Conservation (phyloP, 2,329 filamentous ascomycete species). For the Orbilia quercus region DNA sequence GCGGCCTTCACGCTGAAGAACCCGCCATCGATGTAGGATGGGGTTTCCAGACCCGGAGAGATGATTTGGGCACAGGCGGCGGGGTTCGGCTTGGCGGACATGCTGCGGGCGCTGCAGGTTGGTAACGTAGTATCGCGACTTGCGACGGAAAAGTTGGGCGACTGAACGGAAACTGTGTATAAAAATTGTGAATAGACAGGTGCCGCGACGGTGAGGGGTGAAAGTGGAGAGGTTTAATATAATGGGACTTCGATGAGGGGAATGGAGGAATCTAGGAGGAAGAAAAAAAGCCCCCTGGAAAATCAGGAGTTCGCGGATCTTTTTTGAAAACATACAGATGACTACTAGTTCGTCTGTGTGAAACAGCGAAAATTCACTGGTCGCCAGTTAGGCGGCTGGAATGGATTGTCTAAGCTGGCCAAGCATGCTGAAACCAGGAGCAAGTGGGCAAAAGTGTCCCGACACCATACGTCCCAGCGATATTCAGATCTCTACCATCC, state of each 20-base stretch:
- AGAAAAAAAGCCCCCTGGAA: not conserved
- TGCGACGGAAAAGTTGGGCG: conserved; percentile 11
- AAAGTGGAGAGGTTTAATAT: not conserved
- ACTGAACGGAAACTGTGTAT: not conserved
- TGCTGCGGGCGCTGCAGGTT: conserved; percentile 7
- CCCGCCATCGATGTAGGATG: conserved; percentile 38
- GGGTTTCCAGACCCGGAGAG: conserved; percentile 36
- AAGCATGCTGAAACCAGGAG: conserved; percentile 29
- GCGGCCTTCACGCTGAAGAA: conserved; percentile 48
- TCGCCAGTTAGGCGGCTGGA: not conserved
- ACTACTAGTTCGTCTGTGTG: conserved; percentile 12
- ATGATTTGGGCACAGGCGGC: conserved; percentile 34
- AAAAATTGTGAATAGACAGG: not conserved
- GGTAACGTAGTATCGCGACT: conserved; percentile 2
- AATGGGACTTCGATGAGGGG: not conserved
- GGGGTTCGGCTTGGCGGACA: conserved; percentile 35
- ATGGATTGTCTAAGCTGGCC: not conserved
- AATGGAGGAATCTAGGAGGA: not conserved
- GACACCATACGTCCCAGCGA: conserved; percentile 2
- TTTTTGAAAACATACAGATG: not conserved
- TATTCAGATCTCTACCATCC: conserved; percentile 3
- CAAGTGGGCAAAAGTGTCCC: not conserved
- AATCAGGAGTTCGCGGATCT: conserved; percentile 7
- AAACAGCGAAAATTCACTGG: conserved; percentile 15
- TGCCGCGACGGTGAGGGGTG: too few relatives aligned